A percentile compares a stretch with the other conserved stretches of the same genome.
phyloP scores from a whole-genome alignment of 352 stramenopile species.

The Globisporangium ultimum region DNA sequence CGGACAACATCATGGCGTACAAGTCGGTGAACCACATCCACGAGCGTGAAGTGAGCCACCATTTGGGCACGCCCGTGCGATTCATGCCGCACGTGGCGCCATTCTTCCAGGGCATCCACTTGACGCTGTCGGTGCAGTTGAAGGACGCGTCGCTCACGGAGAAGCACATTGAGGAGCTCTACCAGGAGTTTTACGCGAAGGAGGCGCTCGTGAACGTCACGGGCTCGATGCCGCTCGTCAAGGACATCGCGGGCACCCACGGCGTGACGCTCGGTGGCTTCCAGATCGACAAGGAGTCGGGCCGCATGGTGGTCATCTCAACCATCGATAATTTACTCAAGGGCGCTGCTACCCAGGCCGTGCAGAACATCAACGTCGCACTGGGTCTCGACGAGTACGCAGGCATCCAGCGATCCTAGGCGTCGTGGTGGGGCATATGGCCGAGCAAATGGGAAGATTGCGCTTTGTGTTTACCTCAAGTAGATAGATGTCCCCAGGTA shows the following conservation, averaged over 20 bases:
- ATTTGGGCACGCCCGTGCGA: slow-evolving; percentile 76
- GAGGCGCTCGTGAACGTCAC: slow-evolving; percentile 87
- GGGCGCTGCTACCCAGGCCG: slow-evolving; percentile 89
- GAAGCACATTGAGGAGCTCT: slow-evolving; percentile 70
- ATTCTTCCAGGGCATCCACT: slow-evolving; percentile 93
- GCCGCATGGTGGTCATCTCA: slow-evolving; percentile 81
- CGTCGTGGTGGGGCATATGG: no score
- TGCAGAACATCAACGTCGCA: slow-evolving; percentile 95
- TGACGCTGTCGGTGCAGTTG: slow-evolving; percentile 84
- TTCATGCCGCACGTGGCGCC: slow-evolving; percentile 94
- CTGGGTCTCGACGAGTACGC: slow-evolving; percentile 88
- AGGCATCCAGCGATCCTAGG: slow-evolving; percentile 37
- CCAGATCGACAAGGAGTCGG: slow-evolving; percentile 82
- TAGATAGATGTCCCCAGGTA: slow-evolving; percentile 1
- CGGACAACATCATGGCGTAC: slow-evolving; percentile 90
- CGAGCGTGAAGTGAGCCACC: slow-evolving; percentile 82
- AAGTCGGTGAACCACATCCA: slow-evolving; percentile 91
- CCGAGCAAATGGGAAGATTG: no score
- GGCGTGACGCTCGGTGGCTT: slow-evolving; percentile 85
- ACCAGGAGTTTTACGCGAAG: slow-evolving; percentile 74
- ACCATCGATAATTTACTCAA: slow-evolving; percentile 95
- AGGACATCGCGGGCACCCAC: slow-evolving; percentile 71
- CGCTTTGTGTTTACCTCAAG: background rate
- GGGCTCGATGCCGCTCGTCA: slow-evolving; percentile 65
- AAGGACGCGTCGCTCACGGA: slow-evolving; percentile 62